Base-by-base conservation (phyloP, 192 early-diverging fungal species). In the Backusella circina region DNA sequence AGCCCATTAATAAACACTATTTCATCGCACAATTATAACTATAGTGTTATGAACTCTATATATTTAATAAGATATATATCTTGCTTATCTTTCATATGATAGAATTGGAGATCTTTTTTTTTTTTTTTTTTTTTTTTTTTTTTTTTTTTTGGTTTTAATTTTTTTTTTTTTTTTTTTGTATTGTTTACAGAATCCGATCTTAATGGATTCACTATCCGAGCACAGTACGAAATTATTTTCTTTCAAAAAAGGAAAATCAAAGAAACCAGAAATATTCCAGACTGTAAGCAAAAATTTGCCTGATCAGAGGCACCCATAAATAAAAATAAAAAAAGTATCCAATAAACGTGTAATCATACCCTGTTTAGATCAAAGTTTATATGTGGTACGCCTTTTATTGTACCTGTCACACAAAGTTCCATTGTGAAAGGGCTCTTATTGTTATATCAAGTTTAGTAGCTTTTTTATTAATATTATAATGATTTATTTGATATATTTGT, bases 401-500 rank as follows among this genome's bases (percentile, higher is more conserved):
- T 57, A 57, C 21, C 23, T 57, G 51, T 57, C 15, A 12, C 51
- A 57, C 51, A 57, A 26, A 57, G 8, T 57, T 23, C 51, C 23
- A 57, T 57, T 57, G 51, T 57, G 51, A 26, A 57, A 57, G 51
- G 51, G 51, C 51, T 57, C 51, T 47, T 57, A 57, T 57, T 57
- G 51, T 57, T 57, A 57, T 57, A 57, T 57, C 21, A 57, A 57
- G 51, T 18, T 57, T 57, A 57, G 51, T 23, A 23, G n/a, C 21
- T 23, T 57, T 57, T 57, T 57, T 23, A 10, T 57, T 57, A 57
- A 57, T 57, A 23, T 23, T 57, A 57, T 57, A 57, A 23, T 57
- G 51, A 57, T 57, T 57, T 47, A 47, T 57, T 57, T 57, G 51
- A 57, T 57, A 57, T 57, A 57, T 57, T 26, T 12, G n/a, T 23